These are phyloP conservation scores for Picea glauca DNA, from an alignment of 75 land plant species.

Conservation along the genomic window DNA sequence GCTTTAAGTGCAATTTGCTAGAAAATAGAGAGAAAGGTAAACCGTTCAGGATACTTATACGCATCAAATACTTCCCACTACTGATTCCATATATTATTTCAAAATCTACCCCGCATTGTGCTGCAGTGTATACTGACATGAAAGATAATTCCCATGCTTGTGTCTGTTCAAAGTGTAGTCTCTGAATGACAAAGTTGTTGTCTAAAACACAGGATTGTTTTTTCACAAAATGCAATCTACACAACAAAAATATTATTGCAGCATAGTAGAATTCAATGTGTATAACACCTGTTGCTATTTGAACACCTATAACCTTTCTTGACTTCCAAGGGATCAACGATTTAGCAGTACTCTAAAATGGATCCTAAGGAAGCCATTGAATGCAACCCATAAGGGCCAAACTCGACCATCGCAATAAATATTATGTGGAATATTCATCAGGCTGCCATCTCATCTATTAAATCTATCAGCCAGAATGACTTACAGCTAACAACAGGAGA, in stretches of 20 bases:
- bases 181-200: too few species aligned
- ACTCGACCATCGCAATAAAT: background rate
- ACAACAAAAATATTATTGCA: background rate
- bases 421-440: background rate
- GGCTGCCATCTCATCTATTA: background rate
- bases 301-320: background rate
- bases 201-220: background rate
- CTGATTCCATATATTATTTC: background rate
- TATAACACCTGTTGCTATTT: background rate
- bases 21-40: background rate
- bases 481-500: background rate
- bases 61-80: background rate
- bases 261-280: background rate
- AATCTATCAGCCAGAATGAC: background rate
- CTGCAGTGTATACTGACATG: background rate
- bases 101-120: background rate
- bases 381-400: background rate
- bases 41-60: background rate
- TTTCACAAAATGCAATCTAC: background rate
- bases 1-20: background rate
- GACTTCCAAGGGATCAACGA: background rate
- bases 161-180: background rate
- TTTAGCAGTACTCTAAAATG: background rate
- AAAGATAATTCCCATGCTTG: too few species aligned
- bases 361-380: background rate